These are phyloP conservation scores for Rhodosporidiobolus sp. DNA, from an alignment of 768 basidiomycete genomes.

Conservation along the genomic window DNA sequence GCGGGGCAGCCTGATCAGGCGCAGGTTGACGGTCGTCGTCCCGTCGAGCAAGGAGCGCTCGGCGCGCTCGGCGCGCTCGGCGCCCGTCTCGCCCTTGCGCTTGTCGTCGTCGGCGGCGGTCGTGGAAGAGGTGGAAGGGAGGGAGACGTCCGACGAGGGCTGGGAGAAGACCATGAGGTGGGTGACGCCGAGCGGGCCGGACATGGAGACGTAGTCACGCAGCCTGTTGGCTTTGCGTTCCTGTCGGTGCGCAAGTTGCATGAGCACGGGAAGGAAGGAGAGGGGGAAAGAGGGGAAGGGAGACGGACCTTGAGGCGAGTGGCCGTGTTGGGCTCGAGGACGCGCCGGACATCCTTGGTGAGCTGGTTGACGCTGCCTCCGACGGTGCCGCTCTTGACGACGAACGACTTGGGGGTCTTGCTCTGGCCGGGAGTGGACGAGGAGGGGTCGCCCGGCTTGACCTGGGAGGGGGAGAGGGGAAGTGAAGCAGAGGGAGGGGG, in stretches of 20 bases:
- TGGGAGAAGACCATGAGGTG: slow-evolving; percentile 87
- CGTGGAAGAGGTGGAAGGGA: slow-evolving; percentile 4
- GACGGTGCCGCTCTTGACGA: slow-evolving; percentile 93
- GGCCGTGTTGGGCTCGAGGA: slow-evolving; percentile 98
- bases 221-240: slow-evolving; percentile 85
- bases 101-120: neutral
- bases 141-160: slow-evolving; percentile 55
- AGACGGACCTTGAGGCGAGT: slow-evolving; percentile 71
- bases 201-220: slow-evolving; percentile 90
- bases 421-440: slow-evolving; percentile 3
- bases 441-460: slow-evolving; percentile 20
- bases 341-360: slow-evolving; percentile 85
- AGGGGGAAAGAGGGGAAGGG: slow-evolving; percentile 40
- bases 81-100: slow-evolving; percentile 25
- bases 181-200: slow-evolving; percentile 81
- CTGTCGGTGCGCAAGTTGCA: slow-evolving; percentile 52
- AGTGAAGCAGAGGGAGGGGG: neutral
- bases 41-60: slow-evolving; percentile 30
- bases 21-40: slow-evolving; percentile 55
- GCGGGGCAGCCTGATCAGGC: slow-evolving; percentile 78
- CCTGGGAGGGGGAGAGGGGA: neutral
- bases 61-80: slow-evolving; percentile 36
- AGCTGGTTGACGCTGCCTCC: slow-evolving; percentile 81
- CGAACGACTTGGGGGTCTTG: slow-evolving; percentile 77
- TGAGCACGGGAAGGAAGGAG: no score